A percentile compares a stretch with the other conserved stretches of the same genome.
Evolutionary conservation across 371 early-diverging fungal species (phyloP).

Genomic region (Mortierella sp.): DNA sequence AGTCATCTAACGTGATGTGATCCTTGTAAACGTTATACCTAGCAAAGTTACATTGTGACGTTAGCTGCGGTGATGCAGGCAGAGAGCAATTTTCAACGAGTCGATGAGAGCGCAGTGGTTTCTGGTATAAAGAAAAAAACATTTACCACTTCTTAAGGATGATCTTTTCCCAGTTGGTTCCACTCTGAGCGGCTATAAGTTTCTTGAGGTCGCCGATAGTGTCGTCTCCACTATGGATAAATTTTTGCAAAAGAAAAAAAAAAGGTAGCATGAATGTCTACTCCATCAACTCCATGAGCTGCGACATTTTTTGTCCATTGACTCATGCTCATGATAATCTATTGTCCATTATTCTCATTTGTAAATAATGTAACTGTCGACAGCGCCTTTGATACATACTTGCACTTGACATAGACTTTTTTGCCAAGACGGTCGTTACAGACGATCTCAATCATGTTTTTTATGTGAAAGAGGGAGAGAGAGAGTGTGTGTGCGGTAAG

Average conservation of each 20-base stretch:
- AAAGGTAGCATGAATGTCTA: too few species aligned
- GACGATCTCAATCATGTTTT: slow-evolving; percentile 74
- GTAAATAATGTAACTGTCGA: too few species aligned
- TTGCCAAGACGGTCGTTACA: slow-evolving; percentile 95
- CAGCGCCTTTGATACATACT: too few species aligned
- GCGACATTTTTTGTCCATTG: too few species aligned
- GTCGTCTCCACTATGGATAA: slow-evolving; percentile 82
- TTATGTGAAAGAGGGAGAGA: too few species aligned
- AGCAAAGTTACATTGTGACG: not conserved
- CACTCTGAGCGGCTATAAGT: slow-evolving; percentile 92
- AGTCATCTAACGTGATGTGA: slow-evolving; percentile 94
- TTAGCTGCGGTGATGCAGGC: not conserved
- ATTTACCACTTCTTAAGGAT: slow-evolving; percentile 91
- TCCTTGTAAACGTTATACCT: slow-evolving; percentile 90
- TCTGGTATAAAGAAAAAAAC: not conserved
- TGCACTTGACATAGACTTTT: slow-evolving; percentile 93
- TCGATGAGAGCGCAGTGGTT: too few species aligned
- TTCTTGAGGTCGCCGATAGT: slow-evolving; percentile 93
- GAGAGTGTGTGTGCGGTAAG: not conserved
- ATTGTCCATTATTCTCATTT: too few species aligned
- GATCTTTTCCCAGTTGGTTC: slow-evolving; percentile 92
- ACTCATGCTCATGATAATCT: too few species aligned
- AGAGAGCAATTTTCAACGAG: not conserved
- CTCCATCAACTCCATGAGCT: too few species aligned
- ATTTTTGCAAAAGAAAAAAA: too few species aligned